These are phyloP conservation scores for Trametes polyzona DNA, from an alignment of 1,284 basidiomycete species.

Conservation along the genomic window DNA sequence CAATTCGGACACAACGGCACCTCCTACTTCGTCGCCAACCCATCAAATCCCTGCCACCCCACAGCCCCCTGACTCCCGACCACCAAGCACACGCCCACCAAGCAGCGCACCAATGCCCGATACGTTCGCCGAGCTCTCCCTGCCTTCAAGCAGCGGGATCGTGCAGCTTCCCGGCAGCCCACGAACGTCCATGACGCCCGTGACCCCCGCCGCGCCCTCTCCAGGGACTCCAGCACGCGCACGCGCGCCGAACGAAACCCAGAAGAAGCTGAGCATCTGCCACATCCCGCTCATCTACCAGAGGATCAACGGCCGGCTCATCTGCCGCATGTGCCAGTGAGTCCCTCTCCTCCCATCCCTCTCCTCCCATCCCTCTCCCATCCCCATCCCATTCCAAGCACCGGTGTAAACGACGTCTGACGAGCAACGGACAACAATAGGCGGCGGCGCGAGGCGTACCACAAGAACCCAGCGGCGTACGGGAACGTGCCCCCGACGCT, in stretches of 20 bases:
- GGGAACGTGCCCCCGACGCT: slow-evolving; percentile 2
- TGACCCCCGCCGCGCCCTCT: not conserved
- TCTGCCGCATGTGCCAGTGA: slow-evolving; percentile 30
- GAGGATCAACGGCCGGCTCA: slow-evolving; percentile 6
- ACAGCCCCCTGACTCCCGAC: too few relatives aligned
- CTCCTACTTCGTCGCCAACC: too few relatives aligned
- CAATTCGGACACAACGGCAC: too few relatives aligned
- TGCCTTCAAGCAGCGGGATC: not conserved
- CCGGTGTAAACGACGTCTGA: not conserved
- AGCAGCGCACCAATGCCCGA: not conserved
- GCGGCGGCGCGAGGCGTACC: not conserved
- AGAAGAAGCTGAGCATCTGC: slow-evolving; percentile 22
- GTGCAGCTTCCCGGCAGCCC: slow-evolving; percentile 9
- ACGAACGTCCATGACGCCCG: not conserved
- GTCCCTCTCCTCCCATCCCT: slow-evolving; percentile 4
- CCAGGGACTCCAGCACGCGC: not conserved
- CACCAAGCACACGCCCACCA: not conserved
- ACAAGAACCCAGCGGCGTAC: not conserved
- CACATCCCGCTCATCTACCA: slow-evolving; percentile 31
- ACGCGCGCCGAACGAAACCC: too few relatives aligned
- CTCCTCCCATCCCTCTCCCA: too few relatives aligned
- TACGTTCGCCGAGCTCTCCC: not conserved
- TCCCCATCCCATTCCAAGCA: too few relatives aligned
- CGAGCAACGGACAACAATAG: not conserved
- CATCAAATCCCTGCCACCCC: not conserved